Evolutionary conservation across 2,329 filamentous ascomycete species (phyloP).

Genomic region (Cercospora nicotianae): DNA sequence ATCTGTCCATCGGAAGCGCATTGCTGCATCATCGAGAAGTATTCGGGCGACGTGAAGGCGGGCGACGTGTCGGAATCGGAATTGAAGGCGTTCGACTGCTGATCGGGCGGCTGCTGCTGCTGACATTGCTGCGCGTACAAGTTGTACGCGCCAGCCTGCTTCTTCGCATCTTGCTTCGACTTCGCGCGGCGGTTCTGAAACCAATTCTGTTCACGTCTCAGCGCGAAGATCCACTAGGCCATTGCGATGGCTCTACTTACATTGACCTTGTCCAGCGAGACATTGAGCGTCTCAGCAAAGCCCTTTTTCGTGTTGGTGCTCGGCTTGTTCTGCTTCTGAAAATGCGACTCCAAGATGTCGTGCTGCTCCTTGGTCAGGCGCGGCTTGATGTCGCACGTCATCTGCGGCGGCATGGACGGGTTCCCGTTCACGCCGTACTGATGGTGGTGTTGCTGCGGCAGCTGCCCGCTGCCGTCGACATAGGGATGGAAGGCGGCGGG

Average conservation of each 20-base stretch:
- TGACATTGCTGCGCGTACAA: conserved; percentile 27
- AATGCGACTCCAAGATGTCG: conserved; percentile 53
- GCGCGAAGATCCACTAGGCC: conserved; percentile 15
- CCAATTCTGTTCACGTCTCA: conserved; percentile 50
- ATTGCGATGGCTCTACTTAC: conserved; percentile 40
- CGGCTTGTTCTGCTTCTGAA: conserved; percentile 51
- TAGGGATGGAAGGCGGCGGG: conserved; percentile 3
- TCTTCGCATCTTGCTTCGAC: conserved; percentile 55
- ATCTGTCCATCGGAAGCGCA: conserved; percentile 23
- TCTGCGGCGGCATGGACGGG: conserved; percentile 29
- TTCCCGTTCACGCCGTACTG: conserved; percentile 15
- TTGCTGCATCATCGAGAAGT: conserved; percentile 37
- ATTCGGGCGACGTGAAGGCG: conserved; percentile 35
- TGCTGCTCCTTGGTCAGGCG: conserved; percentile 56
- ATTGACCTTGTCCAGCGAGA: conserved; percentile 56
- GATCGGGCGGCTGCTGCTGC: conserved; percentile 14
- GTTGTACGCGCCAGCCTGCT: conserved; percentile 39
- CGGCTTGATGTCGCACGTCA: conserved; percentile 50
- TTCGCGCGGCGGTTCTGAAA: conserved; percentile 56
- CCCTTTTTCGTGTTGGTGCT: conserved; percentile 53
- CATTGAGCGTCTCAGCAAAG: conserved; percentile 49
- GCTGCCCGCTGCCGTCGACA: conserved; percentile 16
- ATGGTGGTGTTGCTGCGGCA: conserved; percentile 19
- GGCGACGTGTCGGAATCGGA: conserved; percentile 38
- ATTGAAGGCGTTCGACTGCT: conserved; percentile 21